These are phyloP conservation scores for Boletus pseudopeckii DNA, from an alignment of 768 basidiomycete genomes.

Conservation along the genomic window DNA sequence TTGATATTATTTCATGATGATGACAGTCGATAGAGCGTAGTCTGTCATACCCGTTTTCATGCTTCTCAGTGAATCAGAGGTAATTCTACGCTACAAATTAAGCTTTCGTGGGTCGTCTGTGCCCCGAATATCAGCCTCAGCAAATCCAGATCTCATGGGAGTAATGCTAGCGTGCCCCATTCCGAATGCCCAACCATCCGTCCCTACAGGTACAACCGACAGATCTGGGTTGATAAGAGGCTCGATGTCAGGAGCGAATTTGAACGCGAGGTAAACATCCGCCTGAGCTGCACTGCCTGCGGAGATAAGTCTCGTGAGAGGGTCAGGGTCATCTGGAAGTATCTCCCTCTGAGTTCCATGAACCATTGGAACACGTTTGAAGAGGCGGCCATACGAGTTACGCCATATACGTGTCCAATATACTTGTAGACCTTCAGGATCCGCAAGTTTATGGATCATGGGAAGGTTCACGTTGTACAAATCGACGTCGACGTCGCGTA, in stretches of 20 bases:
- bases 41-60: background rate
- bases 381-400: constrained; percentile 79
- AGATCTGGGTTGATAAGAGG: constrained; percentile 59
- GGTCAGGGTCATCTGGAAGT: constrained; percentile 44
- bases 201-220: constrained; percentile 64
- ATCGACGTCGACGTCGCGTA: constrained; percentile 65
- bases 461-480: constrained; percentile 89
- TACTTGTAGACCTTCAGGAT: constrained; percentile 59
- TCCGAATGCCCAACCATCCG: constrained; percentile 78
- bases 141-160: constrained; percentile 72
- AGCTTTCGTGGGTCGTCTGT: constrained; percentile 9
- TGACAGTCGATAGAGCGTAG: constrained; percentile 7
- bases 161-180: constrained; percentile 74
- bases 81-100: constrained; percentile 45
- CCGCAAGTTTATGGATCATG: constrained; percentile 61
- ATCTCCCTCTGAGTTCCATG: constrained; percentile 22
- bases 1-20: constrained; percentile 8
- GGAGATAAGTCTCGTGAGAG: constrained; percentile 18
- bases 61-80: background rate
- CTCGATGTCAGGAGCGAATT: constrained; percentile 72
- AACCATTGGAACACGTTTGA: constrained; percentile 45
- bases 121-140: constrained; percentile 38
- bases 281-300: constrained; percentile 12
- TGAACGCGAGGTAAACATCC: constrained; percentile 55
- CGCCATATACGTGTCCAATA: constrained; percentile 85